Percentiles rank a stretch among this genome's conserved stretches.
phyloP scores from a whole-genome alignment of 371 early-diverging fungal genomes.

The Smittium culicis region DNA sequence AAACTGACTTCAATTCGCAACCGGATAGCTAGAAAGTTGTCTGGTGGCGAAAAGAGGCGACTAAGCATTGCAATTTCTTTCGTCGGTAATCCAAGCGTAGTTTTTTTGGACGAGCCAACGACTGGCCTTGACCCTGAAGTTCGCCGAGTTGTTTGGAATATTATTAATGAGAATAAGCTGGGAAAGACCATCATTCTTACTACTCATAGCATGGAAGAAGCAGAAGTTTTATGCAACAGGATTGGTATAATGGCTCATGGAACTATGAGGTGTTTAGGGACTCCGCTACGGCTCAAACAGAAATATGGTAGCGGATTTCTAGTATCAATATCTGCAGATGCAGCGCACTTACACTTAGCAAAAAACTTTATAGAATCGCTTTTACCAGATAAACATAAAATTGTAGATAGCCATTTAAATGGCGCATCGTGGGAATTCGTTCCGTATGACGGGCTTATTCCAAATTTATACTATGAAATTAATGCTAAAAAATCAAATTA shows the following conservation, averaged over 20 bases:
- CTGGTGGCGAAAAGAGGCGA: conserved; percentile 57
- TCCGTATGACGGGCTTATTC: conserved; percentile 30
- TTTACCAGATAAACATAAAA: conserved; percentile 31
- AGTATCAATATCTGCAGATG: not conserved
- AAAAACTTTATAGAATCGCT: conserved; percentile 29
- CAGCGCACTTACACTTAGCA: conserved; percentile 36
- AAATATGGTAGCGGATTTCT: conserved; percentile 55
- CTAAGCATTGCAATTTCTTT: conserved; percentile 56
- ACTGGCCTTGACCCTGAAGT: conserved; percentile 61
- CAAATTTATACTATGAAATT: conserved; percentile 36
- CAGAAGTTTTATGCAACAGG: conserved; percentile 39
- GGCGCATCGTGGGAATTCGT: conserved; percentile 46
- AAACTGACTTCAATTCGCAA: conserved; percentile 34
- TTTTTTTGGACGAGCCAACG: conserved; percentile 79
- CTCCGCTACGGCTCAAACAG: conserved; percentile 46
- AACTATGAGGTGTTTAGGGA: conserved; percentile 46
- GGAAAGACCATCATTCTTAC: conserved; percentile 49
- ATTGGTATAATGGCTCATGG: conserved; percentile 67
- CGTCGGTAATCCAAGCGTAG: conserved; percentile 55
- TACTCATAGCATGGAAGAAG: conserved; percentile 63
- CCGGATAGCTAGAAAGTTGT: conserved; percentile 41
- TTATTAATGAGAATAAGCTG: conserved; percentile 40
- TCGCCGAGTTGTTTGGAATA: conserved; percentile 51
- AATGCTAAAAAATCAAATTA: conserved; percentile 24
- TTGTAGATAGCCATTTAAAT: conserved; percentile 38